Percentiles rank a stretch among this genome's conserved stretches.
These are phyloP conservation scores for Sarocladiaceae sp. DNA, from an alignment of 2,329 filamentous ascomycete species.

Conservation along the genomic window DNA sequence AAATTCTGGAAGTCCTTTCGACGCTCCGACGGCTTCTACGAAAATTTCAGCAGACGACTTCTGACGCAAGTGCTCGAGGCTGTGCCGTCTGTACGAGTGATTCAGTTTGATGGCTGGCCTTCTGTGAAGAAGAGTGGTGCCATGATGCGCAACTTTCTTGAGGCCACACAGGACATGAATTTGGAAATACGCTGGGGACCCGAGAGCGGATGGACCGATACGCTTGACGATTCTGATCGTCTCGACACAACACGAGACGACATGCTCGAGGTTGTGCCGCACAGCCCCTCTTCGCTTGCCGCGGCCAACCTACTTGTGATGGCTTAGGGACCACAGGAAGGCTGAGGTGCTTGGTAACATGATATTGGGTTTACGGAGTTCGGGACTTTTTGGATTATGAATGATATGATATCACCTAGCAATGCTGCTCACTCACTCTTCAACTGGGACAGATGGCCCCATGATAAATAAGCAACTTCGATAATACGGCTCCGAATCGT, in stretches of 20 bases:
- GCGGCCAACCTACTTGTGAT: not conserved
- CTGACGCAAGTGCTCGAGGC: constrained; percentile 49
- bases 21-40: constrained; percentile 61
- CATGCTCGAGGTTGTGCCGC: not conserved
- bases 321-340: not conserved
- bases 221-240: constrained; percentile 27
- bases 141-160: constrained; percentile 56
- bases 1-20: constrained; percentile 62
- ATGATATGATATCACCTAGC: not conserved
- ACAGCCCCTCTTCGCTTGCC: not conserved
- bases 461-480: not conserved
- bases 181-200: constrained; percentile 61
- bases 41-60: constrained; percentile 55
- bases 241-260: not conserved
- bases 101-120: constrained; percentile 65
- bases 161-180: constrained; percentile 40
- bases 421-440: not conserved
- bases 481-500: no score
- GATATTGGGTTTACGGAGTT: not conserved
- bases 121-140: constrained; percentile 59
- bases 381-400: not conserved
- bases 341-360: not conserved
- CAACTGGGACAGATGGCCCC: no score
- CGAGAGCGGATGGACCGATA: constrained; percentile 58
- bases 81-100: constrained; percentile 47